A percentile compares a stretch with the other conserved stretches of the same genome.
Evolutionary conservation across 176 grass and related monocot genomes (phyloP).

Genomic region (Alopecurus myosuroides): DNA sequence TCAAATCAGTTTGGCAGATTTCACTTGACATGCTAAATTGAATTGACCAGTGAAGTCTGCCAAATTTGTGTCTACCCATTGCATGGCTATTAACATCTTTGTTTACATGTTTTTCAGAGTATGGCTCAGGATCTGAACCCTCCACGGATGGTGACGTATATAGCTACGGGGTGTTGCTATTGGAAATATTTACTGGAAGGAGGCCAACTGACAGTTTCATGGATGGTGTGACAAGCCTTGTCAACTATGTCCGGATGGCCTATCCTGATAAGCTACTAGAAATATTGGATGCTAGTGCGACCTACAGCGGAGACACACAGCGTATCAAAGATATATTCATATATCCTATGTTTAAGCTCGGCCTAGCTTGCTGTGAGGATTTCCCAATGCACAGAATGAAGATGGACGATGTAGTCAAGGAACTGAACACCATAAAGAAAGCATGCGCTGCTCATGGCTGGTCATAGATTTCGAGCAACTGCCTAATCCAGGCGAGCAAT

Average conservation of each 20-base stretch:
- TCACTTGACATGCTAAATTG: not conserved
- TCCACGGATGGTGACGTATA: conserved; percentile 33
- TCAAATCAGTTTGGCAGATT: too few relatives aligned
- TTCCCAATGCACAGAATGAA: conserved; percentile 15
- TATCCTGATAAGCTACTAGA: conserved; percentile 18
- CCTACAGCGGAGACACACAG: not conserved
- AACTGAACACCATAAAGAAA: conserved; percentile 21
- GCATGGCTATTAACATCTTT: not conserved
- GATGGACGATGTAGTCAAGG: not conserved
- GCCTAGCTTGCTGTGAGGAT: not conserved
- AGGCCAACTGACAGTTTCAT: conserved; percentile 20
- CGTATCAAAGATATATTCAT: conserved; percentile 4
- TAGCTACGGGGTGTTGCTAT: conserved; percentile 37
- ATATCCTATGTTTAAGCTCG: conserved; percentile 1
- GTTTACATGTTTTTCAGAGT: conserved; percentile 24
- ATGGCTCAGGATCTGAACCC: conserved; percentile 26
- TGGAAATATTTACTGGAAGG: conserved; percentile 47
- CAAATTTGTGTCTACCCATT: not conserved
- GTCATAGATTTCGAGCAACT: not conserved
- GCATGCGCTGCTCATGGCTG: not conserved
- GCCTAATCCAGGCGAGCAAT: not conserved
- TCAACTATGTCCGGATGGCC: conserved; percentile 21
- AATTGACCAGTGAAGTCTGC: not conserved
- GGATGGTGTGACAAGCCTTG: not conserved
- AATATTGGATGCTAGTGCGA: conserved; percentile 29